Conservation (phyloP, 495 filamentous ascomycete species). For the Rostrohypoxylon terebratum region DNA sequence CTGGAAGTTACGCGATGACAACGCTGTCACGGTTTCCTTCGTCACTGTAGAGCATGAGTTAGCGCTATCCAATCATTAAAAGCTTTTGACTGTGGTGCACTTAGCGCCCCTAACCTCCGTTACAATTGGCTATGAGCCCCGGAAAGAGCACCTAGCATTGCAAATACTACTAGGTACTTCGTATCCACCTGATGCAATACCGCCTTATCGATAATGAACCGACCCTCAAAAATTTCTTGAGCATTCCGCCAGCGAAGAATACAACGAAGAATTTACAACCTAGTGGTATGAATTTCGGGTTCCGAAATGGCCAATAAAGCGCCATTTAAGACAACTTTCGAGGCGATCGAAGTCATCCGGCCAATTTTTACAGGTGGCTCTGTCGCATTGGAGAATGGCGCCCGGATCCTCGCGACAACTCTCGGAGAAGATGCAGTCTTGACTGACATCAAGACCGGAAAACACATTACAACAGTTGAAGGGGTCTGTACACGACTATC, state of each 20-base stretch:
- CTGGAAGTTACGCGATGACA: background rate
- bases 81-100: slow-evolving; percentile 2
- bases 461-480: slow-evolving; percentile 85
- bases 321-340: slow-evolving; percentile 83
- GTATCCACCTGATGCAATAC: background rate
- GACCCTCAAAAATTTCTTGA: slow-evolving; percentile 45
- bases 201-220: slow-evolving; percentile 48
- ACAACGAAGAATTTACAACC: slow-evolving; percentile 6
- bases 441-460: slow-evolving; percentile 85
- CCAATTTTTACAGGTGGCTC: slow-evolving; percentile 94
- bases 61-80: slow-evolving; percentile 8
- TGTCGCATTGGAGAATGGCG: slow-evolving; percentile 83
- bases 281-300: slow-evolving; percentile 1
- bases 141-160: background rate
- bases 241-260: slow-evolving; percentile 24
- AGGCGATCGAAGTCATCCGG: slow-evolving; percentile 80
- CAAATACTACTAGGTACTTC: too few species aligned
- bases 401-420: slow-evolving; percentile 85
- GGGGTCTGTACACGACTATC: slow-evolving; percentile 70
- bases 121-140: slow-evolving; percentile 1
- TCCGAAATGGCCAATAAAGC: slow-evolving; percentile 62
- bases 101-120: slow-evolving; percentile 5
- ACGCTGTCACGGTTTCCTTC: background rate
- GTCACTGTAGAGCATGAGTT: background rate
- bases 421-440: slow-evolving; percentile 89